Evolutionary conservation across 163 green algal species (phyloP), one percentile per base, ranked within the genome.

Genomic region (Chloromonas sp.): DNA sequence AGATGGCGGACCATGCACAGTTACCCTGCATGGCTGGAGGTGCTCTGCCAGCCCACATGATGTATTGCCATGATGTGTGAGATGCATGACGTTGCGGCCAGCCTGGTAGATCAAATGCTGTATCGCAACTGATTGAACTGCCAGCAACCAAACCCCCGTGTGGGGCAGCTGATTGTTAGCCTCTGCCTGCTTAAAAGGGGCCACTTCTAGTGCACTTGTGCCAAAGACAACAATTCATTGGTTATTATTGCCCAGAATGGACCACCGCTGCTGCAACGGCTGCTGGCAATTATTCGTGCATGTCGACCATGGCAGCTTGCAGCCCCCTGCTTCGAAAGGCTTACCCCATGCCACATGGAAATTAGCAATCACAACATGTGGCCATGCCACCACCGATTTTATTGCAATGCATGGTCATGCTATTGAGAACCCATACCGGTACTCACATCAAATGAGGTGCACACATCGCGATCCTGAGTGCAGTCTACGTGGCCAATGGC

Each of bases 401-500:
- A 76, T 11, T 76, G 66, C 66, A n/a, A 11, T 76, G 66, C 8
- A n/a, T 76, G 66, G 66, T 8, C 5, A 76, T 11, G 66, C 66
- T n/a, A 76, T 76, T 8, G 5, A 11, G 66, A 11, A 76, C 8
- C 66, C 66, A 76, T n/a, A 8, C 5, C 66, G 66, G 1, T 62
- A 70, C 92, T 36, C 78, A 95, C 93, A 86, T 94, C 88, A 58
- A 90, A 90, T 70, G 87, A 88, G n/a, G 70, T 85, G 93, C 93
- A 96, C 11, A 94, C 60, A 0, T 92, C 89, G 60, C 92, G 88
- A 84, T 94, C 79, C 2, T 86, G 82, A 14, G 94, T 97, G 91
- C 94, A 97, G 86, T 97, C 94, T 0, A 97, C 91, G 61, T 90
- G 89, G 1, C 89, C 93, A 36, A 96, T 94, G 1, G 61, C 61